Evolutionary conservation across 306 rosid genomes (phyloP), one percentile per base, ranked within the genome.

Genomic region (Prinsepia uniflora): DNA sequence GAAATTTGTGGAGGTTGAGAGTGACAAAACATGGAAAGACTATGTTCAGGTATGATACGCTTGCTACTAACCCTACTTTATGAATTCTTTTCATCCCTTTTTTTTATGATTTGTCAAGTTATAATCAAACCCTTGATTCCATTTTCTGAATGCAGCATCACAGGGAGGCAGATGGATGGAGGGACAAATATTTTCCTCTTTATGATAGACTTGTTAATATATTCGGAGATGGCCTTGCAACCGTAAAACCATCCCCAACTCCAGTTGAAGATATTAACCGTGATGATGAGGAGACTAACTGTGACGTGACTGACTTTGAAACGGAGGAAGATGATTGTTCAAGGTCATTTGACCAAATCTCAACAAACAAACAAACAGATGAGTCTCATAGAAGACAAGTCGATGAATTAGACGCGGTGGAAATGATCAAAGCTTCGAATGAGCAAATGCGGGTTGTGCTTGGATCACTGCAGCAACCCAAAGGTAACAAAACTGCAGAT

Each of bases 1-100:
- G 54, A 73, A 73, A 52, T 73, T 47, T 54, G 53, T 73, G 52
- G 71, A 73, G 56, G 77, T 73, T 48, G 63, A 63, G 30, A 63
- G 24, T 49, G 70, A 40, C 8, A 44, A 66, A 40, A 44, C 50
- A 22, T 64, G 63, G 77, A 24, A 64, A 52, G 10, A 46, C 12
- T 73, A 54, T 52, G 65, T 73, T 34, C 44, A 73, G 77, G 71
- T 73, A 14, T 41, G 11, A 24, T 52, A 17, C 20, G n/a, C n/a
- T 53, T 18, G 22, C 19, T 53, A 18, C 7, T 53, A 53, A 53
- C 24, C 58, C 58, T 53, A 52, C 7, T 52, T 17, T 52, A 46
- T 46, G 15, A 46, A 11, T 46, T 46, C 30, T 46, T 46, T 11
- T 46, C 10, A 4, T 7, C 10, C 5, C n/a, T n/a, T 46, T 46